Conservation (phyloP, 2,329 filamentous ascomycete genomes). For the Akanthomyces lecanii region DNA sequence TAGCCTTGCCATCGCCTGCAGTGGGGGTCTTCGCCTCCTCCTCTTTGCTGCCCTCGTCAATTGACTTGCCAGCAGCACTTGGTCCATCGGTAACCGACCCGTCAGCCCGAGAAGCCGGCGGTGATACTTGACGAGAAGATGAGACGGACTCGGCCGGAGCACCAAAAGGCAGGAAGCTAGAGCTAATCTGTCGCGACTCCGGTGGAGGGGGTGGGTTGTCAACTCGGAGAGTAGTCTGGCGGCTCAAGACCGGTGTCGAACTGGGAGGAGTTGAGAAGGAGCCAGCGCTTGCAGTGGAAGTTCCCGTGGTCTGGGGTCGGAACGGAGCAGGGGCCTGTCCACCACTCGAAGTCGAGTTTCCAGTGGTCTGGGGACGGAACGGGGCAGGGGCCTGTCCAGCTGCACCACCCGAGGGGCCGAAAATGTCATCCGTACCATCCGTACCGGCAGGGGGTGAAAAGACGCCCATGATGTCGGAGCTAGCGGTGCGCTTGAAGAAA, state of each 20-base stretch:
- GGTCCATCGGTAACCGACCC: conserved; percentile 35
- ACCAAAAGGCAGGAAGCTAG: conserved; percentile 69
- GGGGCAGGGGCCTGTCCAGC: conserved; percentile 35
- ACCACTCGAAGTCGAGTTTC: conserved; percentile 48
- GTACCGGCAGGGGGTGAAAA: conserved; percentile 53
- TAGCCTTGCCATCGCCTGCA: conserved; percentile 8
- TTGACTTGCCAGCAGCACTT: conserved; percentile 21
- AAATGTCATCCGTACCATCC: conserved; percentile 68
- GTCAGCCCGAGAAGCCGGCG: conserved; percentile 56
- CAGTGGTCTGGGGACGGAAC: conserved; percentile 53
- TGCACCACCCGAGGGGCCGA: conserved; percentile 56
- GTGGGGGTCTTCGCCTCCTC: conserved; percentile 10
- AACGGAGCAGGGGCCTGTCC: conserved; percentile 37
- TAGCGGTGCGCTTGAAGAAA: conserved; percentile 75
- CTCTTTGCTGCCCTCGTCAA: conserved; percentile 21
- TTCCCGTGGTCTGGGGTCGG: conserved; percentile 54
- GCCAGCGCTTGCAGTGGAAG: conserved; percentile 48
- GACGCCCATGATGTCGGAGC: conserved; percentile 55
- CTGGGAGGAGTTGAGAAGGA: conserved; percentile 52
- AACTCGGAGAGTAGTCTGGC: conserved; percentile 51
- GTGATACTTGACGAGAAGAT: conserved; percentile 74
- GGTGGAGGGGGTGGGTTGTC: conserved; percentile 59
- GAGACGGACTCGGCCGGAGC: conserved; percentile 64
- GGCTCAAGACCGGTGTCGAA: conserved; percentile 61
- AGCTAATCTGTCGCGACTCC: conserved; percentile 72